Percentiles rank a stretch among this genome's conserved stretches.
These are phyloP conservation scores for Neopestalotiopsis sp. DNA, from an alignment of 2,329 filamentous ascomycete genomes.

Conservation along the genomic window DNA sequence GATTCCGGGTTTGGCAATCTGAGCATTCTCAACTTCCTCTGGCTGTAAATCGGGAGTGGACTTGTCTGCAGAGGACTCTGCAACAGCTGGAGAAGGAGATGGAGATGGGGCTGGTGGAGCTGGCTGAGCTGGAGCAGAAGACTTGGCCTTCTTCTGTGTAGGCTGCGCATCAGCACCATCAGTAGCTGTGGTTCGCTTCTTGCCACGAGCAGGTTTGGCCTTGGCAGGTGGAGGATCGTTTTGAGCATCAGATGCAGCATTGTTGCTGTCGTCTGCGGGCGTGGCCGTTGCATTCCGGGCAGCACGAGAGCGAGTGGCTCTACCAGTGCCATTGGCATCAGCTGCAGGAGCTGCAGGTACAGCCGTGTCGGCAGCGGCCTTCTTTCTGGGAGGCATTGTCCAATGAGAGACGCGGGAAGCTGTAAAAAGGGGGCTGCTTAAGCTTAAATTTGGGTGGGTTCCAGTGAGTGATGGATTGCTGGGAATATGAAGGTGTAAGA, in stretches of 20 bases:
- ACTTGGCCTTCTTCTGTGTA: slow-evolving; percentile 13
- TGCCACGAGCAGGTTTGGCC: slow-evolving; percentile 11
- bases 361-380: neutral
- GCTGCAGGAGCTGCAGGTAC: neutral
- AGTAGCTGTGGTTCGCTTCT: slow-evolving; percentile 2
- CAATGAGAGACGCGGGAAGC: slow-evolving; percentile 3
- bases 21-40: slow-evolving; percentile 18
- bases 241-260: slow-evolving; percentile 1
- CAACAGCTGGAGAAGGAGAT: neutral
- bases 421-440: slow-evolving; percentile 1
- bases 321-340: neutral
- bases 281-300: neutral
- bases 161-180: neutral
- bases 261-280: neutral
- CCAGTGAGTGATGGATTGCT: neutral
- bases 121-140: neutral
- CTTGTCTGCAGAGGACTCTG: neutral
- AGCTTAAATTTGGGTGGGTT: slow-evolving; percentile 1
- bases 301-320: slow-evolving; percentile 13
- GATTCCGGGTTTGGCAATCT: slow-evolving; percentile 19
- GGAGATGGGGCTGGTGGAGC: neutral
- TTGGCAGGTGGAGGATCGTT: neutral
- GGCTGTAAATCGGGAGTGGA: neutral
- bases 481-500: neutral
- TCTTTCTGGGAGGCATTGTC: slow-evolving; percentile 17